A percentile compares a stretch with the other conserved stretches of the same genome.
Conservation (phyloP, 225 moss, liverwort and hornwort genomes). For the Physcomitrium patens region DNA sequence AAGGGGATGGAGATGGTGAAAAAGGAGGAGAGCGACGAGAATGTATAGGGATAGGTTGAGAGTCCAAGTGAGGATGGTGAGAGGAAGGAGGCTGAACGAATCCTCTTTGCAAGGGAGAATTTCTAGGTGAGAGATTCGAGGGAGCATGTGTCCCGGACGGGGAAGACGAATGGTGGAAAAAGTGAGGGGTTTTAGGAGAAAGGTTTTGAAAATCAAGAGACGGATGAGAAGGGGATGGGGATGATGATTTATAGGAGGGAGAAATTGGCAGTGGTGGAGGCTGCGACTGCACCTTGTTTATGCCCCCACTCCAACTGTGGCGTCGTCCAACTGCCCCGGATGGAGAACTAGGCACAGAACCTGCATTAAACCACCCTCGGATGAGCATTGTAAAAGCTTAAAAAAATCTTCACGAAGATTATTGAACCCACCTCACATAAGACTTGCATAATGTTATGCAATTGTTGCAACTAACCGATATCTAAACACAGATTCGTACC, state of each 20-base stretch:
- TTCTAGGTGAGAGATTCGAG: slow-evolving; percentile 73
- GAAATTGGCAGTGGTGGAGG: slow-evolving; percentile 58
- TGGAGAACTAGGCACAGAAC: slow-evolving; percentile 86
- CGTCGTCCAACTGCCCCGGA: slow-evolving; percentile 76
- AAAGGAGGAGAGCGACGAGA: slow-evolving; percentile 68
- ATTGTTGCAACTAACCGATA: background rate
- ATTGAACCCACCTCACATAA: background rate
- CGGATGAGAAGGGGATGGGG: slow-evolving; percentile 83
- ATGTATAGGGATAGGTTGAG: slow-evolving; percentile 84
- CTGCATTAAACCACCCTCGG: slow-evolving; percentile 31
- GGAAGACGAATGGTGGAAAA: slow-evolving; percentile 53
- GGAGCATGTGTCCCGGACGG: slow-evolving; percentile 52
- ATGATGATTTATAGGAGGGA: slow-evolving; percentile 64
- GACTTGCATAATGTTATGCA: background rate
- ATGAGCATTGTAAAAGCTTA: slow-evolving; percentile 19
- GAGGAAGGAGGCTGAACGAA: slow-evolving; percentile 61
- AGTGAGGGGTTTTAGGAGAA: slow-evolving; percentile 66
- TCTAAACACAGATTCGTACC: background rate
- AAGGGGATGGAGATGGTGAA: slow-evolving; percentile 90
- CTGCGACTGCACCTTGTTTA: slow-evolving; percentile 65
- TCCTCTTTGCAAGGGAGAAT: slow-evolving; percentile 73
- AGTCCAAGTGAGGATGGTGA: slow-evolving; percentile 58
- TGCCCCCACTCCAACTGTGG: slow-evolving; percentile 92
- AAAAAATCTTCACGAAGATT: background rate
- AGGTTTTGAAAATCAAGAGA: slow-evolving; percentile 67